A percentile compares a stretch with the other conserved stretches of the same genome.
These are phyloP conservation scores for Microsporum ferrugineum DNA, from an alignment of 2,329 filamentous ascomycete species.

Conservation along the genomic window DNA sequence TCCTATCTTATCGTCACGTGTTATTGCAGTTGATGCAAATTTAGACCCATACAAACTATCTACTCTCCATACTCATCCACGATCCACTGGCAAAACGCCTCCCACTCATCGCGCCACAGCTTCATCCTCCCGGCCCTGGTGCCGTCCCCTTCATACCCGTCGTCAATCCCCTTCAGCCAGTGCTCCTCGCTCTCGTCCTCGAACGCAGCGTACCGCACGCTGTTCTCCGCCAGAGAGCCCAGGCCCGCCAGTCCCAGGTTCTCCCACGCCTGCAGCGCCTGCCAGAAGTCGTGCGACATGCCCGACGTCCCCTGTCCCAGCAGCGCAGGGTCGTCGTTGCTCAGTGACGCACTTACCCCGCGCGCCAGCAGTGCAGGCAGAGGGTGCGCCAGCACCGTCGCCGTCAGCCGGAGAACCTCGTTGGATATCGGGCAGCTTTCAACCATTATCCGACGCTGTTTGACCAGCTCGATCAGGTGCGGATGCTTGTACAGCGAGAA, in stretches of 20 bases:
- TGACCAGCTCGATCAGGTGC: slow-evolving; percentile 74
- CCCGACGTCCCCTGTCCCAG: slow-evolving; percentile 71
- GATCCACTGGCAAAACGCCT: slow-evolving; percentile 83
- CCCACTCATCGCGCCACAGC: slow-evolving; percentile 73
- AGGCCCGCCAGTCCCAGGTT: slow-evolving; percentile 81
- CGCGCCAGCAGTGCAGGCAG: slow-evolving; percentile 71
- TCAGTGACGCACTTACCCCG: slow-evolving; percentile 71
- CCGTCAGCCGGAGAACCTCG: slow-evolving; percentile 69
- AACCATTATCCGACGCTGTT: slow-evolving; percentile 74
- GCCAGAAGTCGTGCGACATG: slow-evolving; percentile 90
- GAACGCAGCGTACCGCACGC: slow-evolving; percentile 77
- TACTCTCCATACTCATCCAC: slow-evolving; percentile 56
- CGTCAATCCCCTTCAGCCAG: slow-evolving; percentile 62
- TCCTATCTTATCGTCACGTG: neutral
- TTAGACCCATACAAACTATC: slow-evolving; percentile 4
- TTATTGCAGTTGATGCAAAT: neutral
- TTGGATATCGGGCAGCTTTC: slow-evolving; percentile 92
- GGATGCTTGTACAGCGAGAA: slow-evolving; percentile 89
- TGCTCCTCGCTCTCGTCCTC: slow-evolving; percentile 62
- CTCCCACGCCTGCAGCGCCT: slow-evolving; percentile 80
- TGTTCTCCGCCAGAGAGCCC: slow-evolving; percentile 82
- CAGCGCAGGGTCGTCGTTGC: slow-evolving; percentile 85
- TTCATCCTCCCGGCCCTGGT: slow-evolving; percentile 60
- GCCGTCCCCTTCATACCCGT: slow-evolving; percentile 50
- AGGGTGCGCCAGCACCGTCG: slow-evolving; percentile 62